Percentiles rank a stretch among this genome's conserved stretches.
These are phyloP conservation scores for Spiraea crenata DNA, from an alignment of 331 rosid genomes.

Conservation along the genomic window DNA sequence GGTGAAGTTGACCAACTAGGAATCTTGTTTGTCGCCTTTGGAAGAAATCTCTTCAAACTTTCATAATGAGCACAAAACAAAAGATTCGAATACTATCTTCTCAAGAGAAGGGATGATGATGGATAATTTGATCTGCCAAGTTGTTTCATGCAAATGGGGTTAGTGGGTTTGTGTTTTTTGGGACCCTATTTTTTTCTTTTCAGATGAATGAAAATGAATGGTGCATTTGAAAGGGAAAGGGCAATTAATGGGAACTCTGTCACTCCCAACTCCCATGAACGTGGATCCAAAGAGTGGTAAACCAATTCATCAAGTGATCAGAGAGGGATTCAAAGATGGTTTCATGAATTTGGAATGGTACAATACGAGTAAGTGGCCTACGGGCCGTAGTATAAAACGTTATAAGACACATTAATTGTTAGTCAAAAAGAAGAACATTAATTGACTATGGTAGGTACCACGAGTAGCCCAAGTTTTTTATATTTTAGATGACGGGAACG, in stretches of 20 bases:
- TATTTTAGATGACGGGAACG: constrained; percentile 19
- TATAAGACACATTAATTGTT: not conserved
- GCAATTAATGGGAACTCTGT: constrained; percentile 25
- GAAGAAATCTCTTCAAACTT: constrained; percentile 18
- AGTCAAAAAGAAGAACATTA: constrained; percentile 41
- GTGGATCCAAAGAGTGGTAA: constrained; percentile 34
- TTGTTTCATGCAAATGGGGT: constrained; percentile 11
- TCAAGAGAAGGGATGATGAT: constrained; percentile 5
- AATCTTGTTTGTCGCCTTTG: constrained; percentile 50
- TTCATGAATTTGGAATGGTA: no score
- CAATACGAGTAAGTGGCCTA: no score
- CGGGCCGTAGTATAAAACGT: no score
- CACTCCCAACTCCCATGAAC: constrained; percentile 63
- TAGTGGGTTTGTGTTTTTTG: constrained; percentile 30
- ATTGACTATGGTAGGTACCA: not conserved
- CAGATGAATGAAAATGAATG: constrained; percentile 14
- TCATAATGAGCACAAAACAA: not conserved
- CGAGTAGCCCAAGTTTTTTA: not conserved
- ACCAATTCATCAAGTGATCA: constrained; percentile 25
- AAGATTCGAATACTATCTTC: constrained; percentile 70
- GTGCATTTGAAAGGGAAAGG: constrained; percentile 12
- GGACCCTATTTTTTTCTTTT: constrained; percentile 39
- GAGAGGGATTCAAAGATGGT: constrained; percentile 15
- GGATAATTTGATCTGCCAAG: not conserved
- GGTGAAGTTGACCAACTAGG: constrained; percentile 37